Evolutionary conservation across 768 basidiomycete genomes (phyloP).

Genomic region (Galerina marginata): DNA sequence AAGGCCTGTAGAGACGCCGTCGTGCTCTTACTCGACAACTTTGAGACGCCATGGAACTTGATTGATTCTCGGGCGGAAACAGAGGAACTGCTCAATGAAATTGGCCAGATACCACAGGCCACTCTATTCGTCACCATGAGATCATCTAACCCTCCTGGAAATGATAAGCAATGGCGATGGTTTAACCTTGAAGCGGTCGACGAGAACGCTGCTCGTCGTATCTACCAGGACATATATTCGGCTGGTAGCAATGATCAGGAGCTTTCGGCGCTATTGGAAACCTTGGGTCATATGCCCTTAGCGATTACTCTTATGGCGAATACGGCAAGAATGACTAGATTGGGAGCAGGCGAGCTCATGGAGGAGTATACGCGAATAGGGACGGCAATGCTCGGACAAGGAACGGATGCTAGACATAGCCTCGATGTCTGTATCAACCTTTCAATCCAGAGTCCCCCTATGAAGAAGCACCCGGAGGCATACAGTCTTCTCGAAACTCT

Average conservation of each 20-base stretch:
- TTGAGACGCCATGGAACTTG: constrained; percentile 44
- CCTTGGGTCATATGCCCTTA: constrained; percentile 35
- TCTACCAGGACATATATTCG: constrained; percentile 19
- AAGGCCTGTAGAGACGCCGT: constrained; percentile 22
- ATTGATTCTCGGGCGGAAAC: not conserved
- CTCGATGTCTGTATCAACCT: constrained; percentile 25
- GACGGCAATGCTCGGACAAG: constrained; percentile 2
- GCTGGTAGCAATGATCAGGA: constrained; percentile 18
- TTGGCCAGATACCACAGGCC: constrained; percentile 28
- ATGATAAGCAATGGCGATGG: constrained; percentile 26
- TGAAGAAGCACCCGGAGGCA: constrained; percentile 20
- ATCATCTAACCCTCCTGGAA: constrained; percentile 26
- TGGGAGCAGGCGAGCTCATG: constrained; percentile 9
- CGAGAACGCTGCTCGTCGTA: constrained; percentile 19
- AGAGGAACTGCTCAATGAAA: constrained; percentile 18
- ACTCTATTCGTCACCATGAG: constrained; percentile 39
- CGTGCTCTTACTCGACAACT: constrained; percentile 43
- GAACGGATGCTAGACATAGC: constrained; percentile 15
- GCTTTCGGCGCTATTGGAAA: constrained; percentile 24
- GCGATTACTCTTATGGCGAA: constrained; percentile 40
- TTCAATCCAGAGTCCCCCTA: constrained; percentile 21
- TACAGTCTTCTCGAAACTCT: constrained; percentile 24
- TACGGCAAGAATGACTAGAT: constrained; percentile 1
- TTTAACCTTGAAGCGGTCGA: constrained; percentile 20
- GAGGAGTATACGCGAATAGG: constrained; percentile 9